Conservation (phyloP, 345 rosid genomes). For the Diplotaxis tenuifolia region DNA sequence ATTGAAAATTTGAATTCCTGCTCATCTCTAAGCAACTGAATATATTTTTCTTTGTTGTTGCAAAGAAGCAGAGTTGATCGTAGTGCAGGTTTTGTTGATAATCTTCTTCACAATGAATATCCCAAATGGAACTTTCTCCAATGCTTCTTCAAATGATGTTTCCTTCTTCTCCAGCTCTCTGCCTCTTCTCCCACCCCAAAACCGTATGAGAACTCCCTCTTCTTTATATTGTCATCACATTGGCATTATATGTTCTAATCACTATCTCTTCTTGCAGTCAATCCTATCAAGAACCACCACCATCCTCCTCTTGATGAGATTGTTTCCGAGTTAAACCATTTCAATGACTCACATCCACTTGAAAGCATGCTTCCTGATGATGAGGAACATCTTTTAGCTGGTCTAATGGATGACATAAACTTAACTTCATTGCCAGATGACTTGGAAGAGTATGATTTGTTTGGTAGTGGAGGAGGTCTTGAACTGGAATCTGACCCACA, state of each 20-base stretch:
- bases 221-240: background rate
- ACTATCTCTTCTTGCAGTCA: constrained; percentile 45
- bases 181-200: constrained; percentile 62
- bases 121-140: constrained; percentile 34
- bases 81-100: constrained; percentile 34
- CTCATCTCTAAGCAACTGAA: no score
- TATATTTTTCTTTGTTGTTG: background rate
- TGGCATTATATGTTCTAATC: background rate
- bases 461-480: constrained; percentile 76
- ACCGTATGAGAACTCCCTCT: constrained; percentile 42
- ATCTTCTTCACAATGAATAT: constrained; percentile 32
- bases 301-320: constrained; percentile 41
- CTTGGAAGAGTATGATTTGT: constrained; percentile 67
- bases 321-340: constrained; percentile 34
- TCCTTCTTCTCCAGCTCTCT: constrained; percentile 66
- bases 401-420: constrained; percentile 69
- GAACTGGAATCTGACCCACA: constrained; percentile 55
- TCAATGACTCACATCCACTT: constrained; percentile 34
- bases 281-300: constrained; percentile 24
- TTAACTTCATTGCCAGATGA: constrained; percentile 61
- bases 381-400: constrained; percentile 66
- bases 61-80: constrained; percentile 17
- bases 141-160: constrained; percentile 49
- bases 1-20: no score
- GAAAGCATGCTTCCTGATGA: constrained; percentile 64